Evolutionary conservation across 257 asterid species (phyloP).

Genomic region (Nicotiana undulata): DNA sequence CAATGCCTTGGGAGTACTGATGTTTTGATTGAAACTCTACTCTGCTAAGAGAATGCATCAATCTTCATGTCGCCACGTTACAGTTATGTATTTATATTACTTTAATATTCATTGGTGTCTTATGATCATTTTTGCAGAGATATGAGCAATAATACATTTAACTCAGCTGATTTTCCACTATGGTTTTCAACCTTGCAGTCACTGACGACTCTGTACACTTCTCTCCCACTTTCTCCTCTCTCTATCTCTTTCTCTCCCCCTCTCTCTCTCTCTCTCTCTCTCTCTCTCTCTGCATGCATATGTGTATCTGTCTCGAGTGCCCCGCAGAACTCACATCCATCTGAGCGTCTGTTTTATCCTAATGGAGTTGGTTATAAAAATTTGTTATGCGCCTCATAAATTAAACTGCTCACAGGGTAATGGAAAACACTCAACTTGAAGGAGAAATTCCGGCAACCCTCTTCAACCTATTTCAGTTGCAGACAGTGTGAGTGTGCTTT

Average conservation of each 20-base stretch:
- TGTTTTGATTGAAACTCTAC: not conserved
- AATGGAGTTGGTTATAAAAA: not conserved
- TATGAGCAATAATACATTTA: conserved; percentile 29
- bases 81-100: not conserved
- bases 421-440: conserved; percentile 17
- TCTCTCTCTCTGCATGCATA: not conserved
- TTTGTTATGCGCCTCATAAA: not conserved
- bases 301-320: not conserved
- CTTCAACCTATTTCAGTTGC: conserved; percentile 22
- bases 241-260: not conserved
- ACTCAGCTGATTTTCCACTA: conserved; percentile 16
- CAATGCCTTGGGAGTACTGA: not conserved
- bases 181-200: conserved; percentile 21
- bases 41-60: not conserved
- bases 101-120: not conserved
- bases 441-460: conserved; percentile 17
- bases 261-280: not conserved
- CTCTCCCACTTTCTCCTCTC: not conserved
- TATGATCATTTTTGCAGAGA: conserved; percentile 17
- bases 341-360: not conserved
- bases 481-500: conserved; percentile 19
- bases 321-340: not conserved
- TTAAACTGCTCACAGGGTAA: conserved; percentile 8
- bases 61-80: not conserved
- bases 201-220: conserved; percentile 26